phyloP scores from a whole-genome alignment of 192 early-diverging fungal genomes.

The Pilaira anomala region DNA sequence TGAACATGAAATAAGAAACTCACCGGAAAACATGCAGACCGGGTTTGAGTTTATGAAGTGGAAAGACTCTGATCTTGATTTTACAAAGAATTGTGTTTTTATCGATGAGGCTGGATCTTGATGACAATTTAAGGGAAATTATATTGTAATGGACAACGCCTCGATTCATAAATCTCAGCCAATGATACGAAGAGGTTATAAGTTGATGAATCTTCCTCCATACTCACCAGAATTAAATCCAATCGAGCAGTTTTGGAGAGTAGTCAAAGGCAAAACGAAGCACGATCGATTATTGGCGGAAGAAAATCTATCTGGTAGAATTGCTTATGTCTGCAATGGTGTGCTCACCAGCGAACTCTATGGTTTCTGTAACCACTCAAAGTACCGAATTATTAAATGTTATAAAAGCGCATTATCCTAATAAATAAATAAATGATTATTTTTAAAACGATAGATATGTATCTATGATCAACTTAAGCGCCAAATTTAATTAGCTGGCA shows the following conservation, averaged over 20 bases:
- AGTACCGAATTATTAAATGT: too few species aligned
- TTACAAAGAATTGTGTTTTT: conserved; percentile 11
- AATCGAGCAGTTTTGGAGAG: too few species aligned
- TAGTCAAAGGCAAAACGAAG: conserved; percentile 17
- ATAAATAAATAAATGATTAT: too few species aligned
- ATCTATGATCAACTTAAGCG: too few species aligned
- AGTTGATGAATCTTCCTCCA: conserved; percentile 13
- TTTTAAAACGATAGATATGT: too few species aligned
- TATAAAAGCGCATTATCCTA: too few species aligned
- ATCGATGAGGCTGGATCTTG: neutral
- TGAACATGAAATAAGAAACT: too few species aligned
- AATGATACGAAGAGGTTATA: conserved; percentile 16
- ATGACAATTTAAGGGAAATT: conserved; percentile 13
- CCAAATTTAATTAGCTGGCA: too few species aligned
- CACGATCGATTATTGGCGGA: neutral
- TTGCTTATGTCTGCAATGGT: conserved; percentile 13
- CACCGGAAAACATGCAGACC: neutral
- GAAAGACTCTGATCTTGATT: conserved; percentile 6
- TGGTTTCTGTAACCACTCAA: conserved; percentile 8
- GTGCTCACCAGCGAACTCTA: too few species aligned
- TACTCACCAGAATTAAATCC: conserved; percentile 22
- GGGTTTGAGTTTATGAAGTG: conserved; percentile 8
- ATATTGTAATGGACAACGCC: too few species aligned
- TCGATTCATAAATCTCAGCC: conserved; percentile 14
- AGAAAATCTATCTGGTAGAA: conserved; percentile 12